A percentile compares a stretch with the other conserved stretches of the same genome.
Evolutionary conservation across 2,329 filamentous ascomycete species (phyloP).

Genomic region (Apiospora saccharicola): DNA sequence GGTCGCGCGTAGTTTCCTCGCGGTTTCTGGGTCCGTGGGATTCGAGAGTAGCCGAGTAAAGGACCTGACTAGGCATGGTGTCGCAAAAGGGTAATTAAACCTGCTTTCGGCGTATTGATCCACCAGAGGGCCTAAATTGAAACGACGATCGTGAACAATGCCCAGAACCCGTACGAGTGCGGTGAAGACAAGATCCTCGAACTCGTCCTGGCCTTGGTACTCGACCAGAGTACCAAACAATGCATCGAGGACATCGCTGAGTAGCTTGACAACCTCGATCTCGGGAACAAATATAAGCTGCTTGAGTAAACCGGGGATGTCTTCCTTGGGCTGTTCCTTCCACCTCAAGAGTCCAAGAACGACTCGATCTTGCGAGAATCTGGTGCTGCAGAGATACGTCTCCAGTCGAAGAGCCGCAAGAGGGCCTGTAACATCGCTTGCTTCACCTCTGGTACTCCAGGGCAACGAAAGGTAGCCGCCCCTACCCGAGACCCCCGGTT

Average conservation of each 20-base stretch:
- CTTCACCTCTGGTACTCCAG: conserved; percentile 75
- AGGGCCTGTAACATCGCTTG: conserved; percentile 79
- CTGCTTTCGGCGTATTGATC: conserved; percentile 88
- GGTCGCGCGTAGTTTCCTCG: conserved; percentile 84
- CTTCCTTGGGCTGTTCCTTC: conserved; percentile 76
- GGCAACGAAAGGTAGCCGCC: conserved; percentile 87
- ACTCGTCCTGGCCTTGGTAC: conserved; percentile 88
- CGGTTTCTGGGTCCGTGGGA: conserved; percentile 82
- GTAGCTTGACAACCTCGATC: conserved; percentile 95
- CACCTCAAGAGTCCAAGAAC: conserved; percentile 86
- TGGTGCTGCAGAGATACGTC: conserved; percentile 92
- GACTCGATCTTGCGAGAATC: conserved; percentile 90
- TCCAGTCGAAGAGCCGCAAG: conserved; percentile 81
- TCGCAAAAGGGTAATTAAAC: conserved; percentile 94
- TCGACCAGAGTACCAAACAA: conserved; percentile 93
- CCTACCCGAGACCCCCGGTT: conserved; percentile 69
- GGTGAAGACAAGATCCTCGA: conserved; percentile 91
- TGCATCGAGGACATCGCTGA: conserved; percentile 87
- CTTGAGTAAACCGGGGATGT: conserved; percentile 77
- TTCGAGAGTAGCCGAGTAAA: conserved; percentile 85
- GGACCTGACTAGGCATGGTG: conserved; percentile 84
- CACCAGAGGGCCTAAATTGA: conserved; percentile 88
- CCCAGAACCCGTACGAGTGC: conserved; percentile 88
- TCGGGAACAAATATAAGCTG: conserved; percentile 93
- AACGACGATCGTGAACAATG: conserved; percentile 93